A percentile compares a stretch with the other conserved stretches of the same genome.
Evolutionary conservation across 495 filamentous ascomycete species (phyloP).

Genomic region (Hypoxylon fragiforme): DNA sequence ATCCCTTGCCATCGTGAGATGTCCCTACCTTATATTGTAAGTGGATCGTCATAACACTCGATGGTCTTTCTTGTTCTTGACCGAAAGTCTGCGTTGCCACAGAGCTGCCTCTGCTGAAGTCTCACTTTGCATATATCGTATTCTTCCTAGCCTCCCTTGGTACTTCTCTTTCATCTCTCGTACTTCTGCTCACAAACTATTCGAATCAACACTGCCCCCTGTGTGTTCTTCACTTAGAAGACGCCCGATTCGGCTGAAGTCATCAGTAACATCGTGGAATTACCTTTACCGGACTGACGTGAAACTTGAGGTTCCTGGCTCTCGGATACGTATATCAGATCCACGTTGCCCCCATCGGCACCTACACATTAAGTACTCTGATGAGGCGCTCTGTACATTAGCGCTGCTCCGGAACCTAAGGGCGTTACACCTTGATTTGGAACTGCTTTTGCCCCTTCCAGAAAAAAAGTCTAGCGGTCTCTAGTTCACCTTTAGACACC

Average conservation of each 20-base stretch:
- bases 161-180: slow-evolving; percentile 1
- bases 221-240: not conserved
- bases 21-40: slow-evolving; percentile 4
- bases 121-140: slow-evolving; percentile 2
- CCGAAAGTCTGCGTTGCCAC: slow-evolving; percentile 22
- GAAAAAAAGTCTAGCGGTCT: too few relatives aligned
- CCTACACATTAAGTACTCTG: not conserved
- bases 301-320: not conserved
- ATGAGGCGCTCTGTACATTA: slow-evolving; percentile 23
- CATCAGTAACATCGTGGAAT: slow-evolving; percentile 1
- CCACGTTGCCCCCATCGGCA: slow-evolving; percentile 10
- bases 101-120: not conserved
- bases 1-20: slow-evolving; percentile 17
- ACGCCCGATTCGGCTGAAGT: slow-evolving; percentile 11
- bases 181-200: not conserved
- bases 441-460: slow-evolving; percentile 26
- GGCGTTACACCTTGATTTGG: slow-evolving; percentile 26
- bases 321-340: slow-evolving; percentile 26
- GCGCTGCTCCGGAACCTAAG: slow-evolving; percentile 16
- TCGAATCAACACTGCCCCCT: not conserved
- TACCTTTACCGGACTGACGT: not conserved
- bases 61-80: slow-evolving; percentile 9
- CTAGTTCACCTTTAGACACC: slow-evolving; percentile 16
- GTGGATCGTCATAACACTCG: slow-evolving; percentile 12
- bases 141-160: slow-evolving; percentile 1